Evolutionary conservation across 2,329 filamentous ascomycete genomes (phyloP).

Genomic region (Sclerotinia nivalis): DNA sequence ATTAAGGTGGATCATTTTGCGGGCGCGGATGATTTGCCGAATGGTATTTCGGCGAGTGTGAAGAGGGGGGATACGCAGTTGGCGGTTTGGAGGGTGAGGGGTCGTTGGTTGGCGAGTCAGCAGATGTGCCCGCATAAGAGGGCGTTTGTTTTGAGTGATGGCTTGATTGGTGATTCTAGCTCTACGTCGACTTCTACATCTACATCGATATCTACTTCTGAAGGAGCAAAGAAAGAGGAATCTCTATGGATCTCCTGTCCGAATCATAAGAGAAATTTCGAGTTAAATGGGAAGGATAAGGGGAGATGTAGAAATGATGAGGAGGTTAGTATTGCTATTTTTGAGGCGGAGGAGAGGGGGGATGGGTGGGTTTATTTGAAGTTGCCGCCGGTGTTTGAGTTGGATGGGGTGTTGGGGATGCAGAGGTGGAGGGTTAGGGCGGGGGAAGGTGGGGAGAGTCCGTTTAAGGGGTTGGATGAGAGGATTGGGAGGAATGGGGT

Average conservation of each 20-base stretch:
- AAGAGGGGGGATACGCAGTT: slow-evolving; percentile 89
- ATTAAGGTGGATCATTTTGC: slow-evolving; percentile 70
- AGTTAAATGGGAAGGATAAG: slow-evolving; percentile 63
- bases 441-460: slow-evolving; percentile 54
- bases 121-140: slow-evolving; percentile 96
- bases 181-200: background rate
- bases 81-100: slow-evolving; percentile 80
- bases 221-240: slow-evolving; percentile 37
- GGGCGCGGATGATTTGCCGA: slow-evolving; percentile 61
- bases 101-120: slow-evolving; percentile 80
- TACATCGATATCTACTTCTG: background rate
- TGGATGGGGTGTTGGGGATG: slow-evolving; percentile 78
- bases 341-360: slow-evolving; percentile 70
- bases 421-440: slow-evolving; percentile 75
- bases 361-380: slow-evolving; percentile 80
- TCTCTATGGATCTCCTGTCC: slow-evolving; percentile 87
- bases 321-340: slow-evolving; percentile 77
- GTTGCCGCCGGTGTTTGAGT: slow-evolving; percentile 76
- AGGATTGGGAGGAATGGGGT: slow-evolving; percentile 20
- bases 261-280: slow-evolving; percentile 87
- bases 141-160: slow-evolving; percentile 85
- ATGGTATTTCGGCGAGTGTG: slow-evolving; percentile 73
- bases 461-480: slow-evolving; percentile 42
- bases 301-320: slow-evolving; percentile 76
- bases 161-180: slow-evolving; percentile 63